phyloP scores from a whole-genome alignment of 768 basidiomycete genomes.

The Suillus ampliporus region DNA sequence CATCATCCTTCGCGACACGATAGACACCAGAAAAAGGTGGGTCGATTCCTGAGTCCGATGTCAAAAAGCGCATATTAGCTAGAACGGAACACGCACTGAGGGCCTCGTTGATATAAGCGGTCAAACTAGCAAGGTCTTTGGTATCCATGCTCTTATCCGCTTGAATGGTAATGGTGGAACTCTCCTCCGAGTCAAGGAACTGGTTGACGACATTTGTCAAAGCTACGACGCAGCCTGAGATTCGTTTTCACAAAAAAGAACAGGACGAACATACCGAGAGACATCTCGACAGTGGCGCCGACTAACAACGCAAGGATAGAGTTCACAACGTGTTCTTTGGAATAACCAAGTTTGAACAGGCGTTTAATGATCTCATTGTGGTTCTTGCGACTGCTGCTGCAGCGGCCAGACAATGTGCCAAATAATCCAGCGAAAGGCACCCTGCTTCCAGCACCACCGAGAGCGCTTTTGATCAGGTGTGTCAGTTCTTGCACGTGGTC shows the following conservation, averaged over 20 bases:
- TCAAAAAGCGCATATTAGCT: not conserved
- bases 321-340: conserved; percentile 68
- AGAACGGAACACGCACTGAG: conserved; percentile 55
- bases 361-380: conserved; percentile 61
- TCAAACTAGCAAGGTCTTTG: conserved; percentile 47
- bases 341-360: conserved; percentile 59
- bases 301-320: conserved; percentile 75
- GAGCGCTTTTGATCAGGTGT: conserved; percentile 58
- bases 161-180: conserved; percentile 42
- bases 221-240: conserved; percentile 43
- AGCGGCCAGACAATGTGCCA: conserved; percentile 50
- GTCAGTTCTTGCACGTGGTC: conserved; percentile 59
- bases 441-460: conserved; percentile 49
- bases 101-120: conserved; percentile 69
- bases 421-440: conserved; percentile 47
- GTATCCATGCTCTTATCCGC: conserved; percentile 33
- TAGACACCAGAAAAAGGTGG: conserved; percentile 75
- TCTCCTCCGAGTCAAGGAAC: conserved; percentile 59
- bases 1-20: conserved; percentile 56
- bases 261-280: conserved; percentile 57
- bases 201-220: conserved; percentile 70
- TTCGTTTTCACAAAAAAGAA: not conserved
- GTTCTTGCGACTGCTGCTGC: conserved; percentile 49
- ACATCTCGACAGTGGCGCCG: conserved; percentile 68
- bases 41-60: conserved; percentile 57